Evolutionary conservation across 208 protist genomes (phyloP).

Genomic region (Acanthamoeba lugdunensis): DNA sequence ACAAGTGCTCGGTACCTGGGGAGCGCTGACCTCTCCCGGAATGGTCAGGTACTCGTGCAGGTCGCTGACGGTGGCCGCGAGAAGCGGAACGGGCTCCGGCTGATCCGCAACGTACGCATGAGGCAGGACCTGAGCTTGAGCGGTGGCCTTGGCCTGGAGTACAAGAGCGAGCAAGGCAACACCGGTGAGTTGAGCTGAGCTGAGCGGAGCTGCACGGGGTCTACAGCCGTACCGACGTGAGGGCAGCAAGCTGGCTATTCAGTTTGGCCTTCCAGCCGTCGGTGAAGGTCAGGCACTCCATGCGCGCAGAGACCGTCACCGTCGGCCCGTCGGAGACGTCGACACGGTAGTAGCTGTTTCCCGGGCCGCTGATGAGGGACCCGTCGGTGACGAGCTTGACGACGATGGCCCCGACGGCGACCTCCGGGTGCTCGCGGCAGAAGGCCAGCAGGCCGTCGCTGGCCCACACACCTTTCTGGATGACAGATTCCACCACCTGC

Average conservation of each 20-base stretch:
- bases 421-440: neutral
- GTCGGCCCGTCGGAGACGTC: neutral
- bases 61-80: neutral
- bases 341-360: neutral
- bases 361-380: neutral
- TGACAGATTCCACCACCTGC: neutral
- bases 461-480: neutral
- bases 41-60: neutral
- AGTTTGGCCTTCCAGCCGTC: conserved; percentile 18
- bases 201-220: neutral
- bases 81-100: neutral
- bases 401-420: neutral
- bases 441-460: neutral
- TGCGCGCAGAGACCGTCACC: neutral
- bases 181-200: neutral
- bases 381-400: neutral
- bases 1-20: neutral
- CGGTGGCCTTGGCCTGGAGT: neutral
- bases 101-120: neutral
- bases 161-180: neutral
- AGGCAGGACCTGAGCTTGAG: neutral
- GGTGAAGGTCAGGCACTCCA: neutral
- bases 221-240: neutral
- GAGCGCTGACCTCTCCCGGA: neutral
- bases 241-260: neutral